Conservation (phyloP, 176 grass and related monocot genomes). For the Secale cereale region DNA sequence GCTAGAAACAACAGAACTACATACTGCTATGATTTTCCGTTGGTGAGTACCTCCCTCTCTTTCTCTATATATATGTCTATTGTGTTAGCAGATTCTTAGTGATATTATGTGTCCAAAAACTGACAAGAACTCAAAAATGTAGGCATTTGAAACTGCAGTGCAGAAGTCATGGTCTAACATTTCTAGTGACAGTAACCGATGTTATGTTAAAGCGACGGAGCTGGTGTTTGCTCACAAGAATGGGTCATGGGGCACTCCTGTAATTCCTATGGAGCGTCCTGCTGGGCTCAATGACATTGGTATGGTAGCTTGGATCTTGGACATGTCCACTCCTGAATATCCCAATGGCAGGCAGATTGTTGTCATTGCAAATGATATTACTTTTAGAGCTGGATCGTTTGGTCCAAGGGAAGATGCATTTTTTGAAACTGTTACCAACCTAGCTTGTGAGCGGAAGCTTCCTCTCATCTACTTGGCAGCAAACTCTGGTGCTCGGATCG, state of each 20-base stretch:
- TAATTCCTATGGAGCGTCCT: conserved; percentile 58
- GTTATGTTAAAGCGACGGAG: conserved; percentile 69
- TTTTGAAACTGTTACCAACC: conserved; percentile 93
- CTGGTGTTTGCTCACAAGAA: conserved; percentile 67
- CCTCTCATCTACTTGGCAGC: conserved; percentile 96
- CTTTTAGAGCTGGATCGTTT: conserved; percentile 90
- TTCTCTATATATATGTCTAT: neutral
- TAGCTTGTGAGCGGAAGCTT: conserved; percentile 83
- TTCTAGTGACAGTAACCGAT: conserved; percentile 30
- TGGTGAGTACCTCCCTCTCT: conserved; percentile 51
- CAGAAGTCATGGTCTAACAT: conserved; percentile 49
- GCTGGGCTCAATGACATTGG: conserved; percentile 87
- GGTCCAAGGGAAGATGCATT: conserved; percentile 97
- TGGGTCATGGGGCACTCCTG: conserved; percentile 71
- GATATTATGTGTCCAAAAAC: conserved; percentile 3
- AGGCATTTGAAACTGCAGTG: conserved; percentile 96
- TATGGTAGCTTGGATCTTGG: conserved; percentile 91
- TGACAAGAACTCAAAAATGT: conserved; percentile 16
- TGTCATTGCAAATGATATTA: conserved; percentile 90
- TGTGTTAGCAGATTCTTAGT: neutral
- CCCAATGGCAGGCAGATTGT: conserved; percentile 82
- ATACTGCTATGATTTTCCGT: conserved; percentile 96
- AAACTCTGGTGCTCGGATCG: conserved; percentile 89
- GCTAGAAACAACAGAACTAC: conserved; percentile 92
- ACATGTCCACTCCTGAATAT: conserved; percentile 94